These are phyloP conservation scores for Cymbidium sinense DNA, from an alignment of 106 monocot genomes.

Conservation along the genomic window DNA sequence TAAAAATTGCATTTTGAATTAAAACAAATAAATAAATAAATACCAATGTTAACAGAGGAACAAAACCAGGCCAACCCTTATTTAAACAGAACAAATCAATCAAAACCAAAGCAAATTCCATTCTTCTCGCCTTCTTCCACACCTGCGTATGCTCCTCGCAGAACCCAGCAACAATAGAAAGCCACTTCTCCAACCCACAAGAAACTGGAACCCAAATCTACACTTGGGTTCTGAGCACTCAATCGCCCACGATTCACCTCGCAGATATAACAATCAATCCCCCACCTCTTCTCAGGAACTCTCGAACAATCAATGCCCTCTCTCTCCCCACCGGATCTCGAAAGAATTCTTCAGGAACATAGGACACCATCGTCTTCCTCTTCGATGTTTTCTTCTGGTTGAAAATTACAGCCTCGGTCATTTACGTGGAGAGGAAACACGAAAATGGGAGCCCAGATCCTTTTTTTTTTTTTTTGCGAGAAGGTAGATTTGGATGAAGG, in stretches of 20 bases:
- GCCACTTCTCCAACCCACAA: conserved; percentile 52
- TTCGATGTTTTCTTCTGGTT: conserved; percentile 12
- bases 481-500: conserved; percentile 21
- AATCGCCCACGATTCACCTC: conserved; percentile 42
- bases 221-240: conserved; percentile 84
- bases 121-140: conserved; percentile 63
- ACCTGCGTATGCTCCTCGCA: conserved; percentile 65
- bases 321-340: conserved; percentile 55
- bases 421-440: conserved; percentile 4
- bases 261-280: conserved; percentile 51
- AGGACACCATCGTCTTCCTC: conserved; percentile 63
- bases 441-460: conserved; percentile 39
- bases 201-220: conserved; percentile 67
- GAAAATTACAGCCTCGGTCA: background rate
- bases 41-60: no score
- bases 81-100: background rate
- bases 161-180: conserved; percentile 75
- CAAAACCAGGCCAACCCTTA: no score
- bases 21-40: no score
- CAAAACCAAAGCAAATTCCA: background rate
- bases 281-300: conserved; percentile 40
- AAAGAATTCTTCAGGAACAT: conserved; percentile 90
- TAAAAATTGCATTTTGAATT: background rate
- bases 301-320: conserved; percentile 62
- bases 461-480: conserved; percentile 80